Conservation (phyloP, 108 stramenopile species). For the Pseudonitzschia multiseries region DNA sequence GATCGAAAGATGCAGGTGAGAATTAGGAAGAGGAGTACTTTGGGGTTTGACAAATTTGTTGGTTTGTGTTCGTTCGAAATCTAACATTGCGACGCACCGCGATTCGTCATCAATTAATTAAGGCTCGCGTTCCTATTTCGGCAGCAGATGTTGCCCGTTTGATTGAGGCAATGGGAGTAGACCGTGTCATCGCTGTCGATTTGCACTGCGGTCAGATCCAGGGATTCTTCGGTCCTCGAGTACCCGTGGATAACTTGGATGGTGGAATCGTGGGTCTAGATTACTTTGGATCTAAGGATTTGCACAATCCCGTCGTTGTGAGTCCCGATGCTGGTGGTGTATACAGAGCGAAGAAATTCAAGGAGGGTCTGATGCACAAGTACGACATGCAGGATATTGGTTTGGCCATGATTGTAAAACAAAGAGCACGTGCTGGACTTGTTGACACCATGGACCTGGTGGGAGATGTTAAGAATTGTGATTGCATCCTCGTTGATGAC, state of each 20-base stretch:
- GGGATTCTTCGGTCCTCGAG: constrained; percentile 96
- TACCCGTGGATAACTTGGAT: constrained; percentile 99
- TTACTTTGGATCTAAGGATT: constrained; percentile 98
- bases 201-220: constrained; percentile 99
- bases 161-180: constrained; percentile 99
- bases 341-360: constrained; percentile 99
- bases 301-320: constrained; percentile 98
- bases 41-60: neutral
- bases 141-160: constrained; percentile 99
- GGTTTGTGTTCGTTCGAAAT: neutral
- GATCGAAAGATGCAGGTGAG: constrained; percentile 97
- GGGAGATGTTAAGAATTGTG: constrained; percentile 96
- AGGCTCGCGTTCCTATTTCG: constrained; percentile 98
- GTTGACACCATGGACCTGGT: constrained; percentile 99
- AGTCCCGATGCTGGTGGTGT: constrained; percentile 99
- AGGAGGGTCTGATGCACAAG: constrained; percentile 94
- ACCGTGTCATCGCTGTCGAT: constrained; percentile 98
- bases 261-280: constrained; percentile 97
- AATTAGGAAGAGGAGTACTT: neutral
- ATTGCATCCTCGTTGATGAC: constrained; percentile 99
- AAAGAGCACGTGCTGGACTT: constrained; percentile 93
- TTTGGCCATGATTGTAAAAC: constrained; percentile 99
- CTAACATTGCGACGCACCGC: neutral
- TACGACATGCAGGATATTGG: constrained; percentile 94
- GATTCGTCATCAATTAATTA: neutral